Base-by-base conservation (phyloP, 2,329 filamentous ascomycete genomes). In the Beauveria brongniartii region DNA sequence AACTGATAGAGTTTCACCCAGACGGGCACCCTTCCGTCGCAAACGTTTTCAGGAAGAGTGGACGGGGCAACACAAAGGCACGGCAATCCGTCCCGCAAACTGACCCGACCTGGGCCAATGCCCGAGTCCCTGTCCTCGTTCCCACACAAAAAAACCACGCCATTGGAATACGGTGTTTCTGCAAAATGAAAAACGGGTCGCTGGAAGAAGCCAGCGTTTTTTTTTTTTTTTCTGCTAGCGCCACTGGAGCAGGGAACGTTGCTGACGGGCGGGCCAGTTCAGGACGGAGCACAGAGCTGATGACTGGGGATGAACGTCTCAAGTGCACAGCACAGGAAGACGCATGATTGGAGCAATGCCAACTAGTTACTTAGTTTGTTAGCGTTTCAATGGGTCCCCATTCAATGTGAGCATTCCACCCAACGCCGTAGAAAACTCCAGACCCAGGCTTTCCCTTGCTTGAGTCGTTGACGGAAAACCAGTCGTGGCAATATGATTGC, bases 1-100 rank as follows among this genome's bases (percentile, higher is more conserved):
- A 24, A 24, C 12, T 37, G 34, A 37, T 37, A 16, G 12, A 37
- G 34, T 37, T 14, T 37, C 5, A 6, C 34, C 5, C 34, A 14
- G 12, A 34, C 10, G 44, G 1, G 73, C 52, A n/a, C 22, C 24
- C 55, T 8, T 57, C 44, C 55, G 44, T 57, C 55, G 55, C 55
- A 57, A 57, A 57, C 55, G 55, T 40, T 40, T 41, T 28, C 44
- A 22, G 8, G 12, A 43, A 9, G 7, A 16, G 41, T 34, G 12
- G 41, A 55, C 16, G 40, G 28, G 20, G 46, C 22, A n/a, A 10
- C 20, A 34, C 22, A 26, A 20, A 40, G 30, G 30, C 30, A 34
- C 22, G 34, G n/a, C 28, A 47, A n/a, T 40, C 54, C 55, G 44
- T 57, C 30, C 30, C 28, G 30, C 41, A n/a, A 16, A 57, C 30